Conservation (phyloP, 345 rosid species). For the Stellera chamaejasme region DNA sequence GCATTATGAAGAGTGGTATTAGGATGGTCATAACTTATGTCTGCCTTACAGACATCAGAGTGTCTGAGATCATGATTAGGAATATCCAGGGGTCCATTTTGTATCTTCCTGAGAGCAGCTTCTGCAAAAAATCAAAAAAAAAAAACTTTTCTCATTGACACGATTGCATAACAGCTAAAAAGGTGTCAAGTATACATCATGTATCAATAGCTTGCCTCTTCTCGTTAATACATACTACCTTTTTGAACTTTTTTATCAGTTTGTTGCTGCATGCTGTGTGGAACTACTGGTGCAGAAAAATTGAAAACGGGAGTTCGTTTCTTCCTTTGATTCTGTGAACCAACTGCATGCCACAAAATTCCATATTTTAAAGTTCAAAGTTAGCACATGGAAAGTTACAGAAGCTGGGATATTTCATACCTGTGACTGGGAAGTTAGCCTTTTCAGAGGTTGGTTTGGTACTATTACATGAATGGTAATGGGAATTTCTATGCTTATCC, state of each 20-base stretch:
- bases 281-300: conserved; percentile 19
- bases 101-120: conserved; percentile 19
- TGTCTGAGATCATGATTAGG: conserved; percentile 13
- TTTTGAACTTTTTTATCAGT: conserved; percentile 17
- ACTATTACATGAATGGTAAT: conserved; percentile 17
- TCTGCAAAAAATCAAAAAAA: conserved; percentile 11
- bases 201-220: conserved; percentile 1
- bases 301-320: conserved; percentile 19
- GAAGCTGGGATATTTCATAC: conserved; percentile 22
- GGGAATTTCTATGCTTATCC: conserved; percentile 16
- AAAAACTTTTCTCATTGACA: conserved; percentile 16
- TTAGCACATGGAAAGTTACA: conserved; percentile 5
- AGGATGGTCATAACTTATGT: conserved; percentile 11
- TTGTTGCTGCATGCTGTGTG: conserved; percentile 20
- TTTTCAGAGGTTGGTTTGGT: conserved; percentile 22
- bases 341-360: conserved; percentile 17
- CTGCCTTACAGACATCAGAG: conserved; percentile 20
- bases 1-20: conserved; percentile 12
- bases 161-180: conserved; percentile 3
- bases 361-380: conserved; percentile 1
- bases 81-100: conserved; percentile 19
- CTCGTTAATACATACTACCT: conserved; percentile 33
- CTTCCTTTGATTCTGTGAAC: conserved; percentile 22
- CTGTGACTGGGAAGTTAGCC: conserved; percentile 12
- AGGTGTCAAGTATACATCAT: not conserved